Conservation (phyloP, 345 rosid species). For the Syzygium grande region DNA sequence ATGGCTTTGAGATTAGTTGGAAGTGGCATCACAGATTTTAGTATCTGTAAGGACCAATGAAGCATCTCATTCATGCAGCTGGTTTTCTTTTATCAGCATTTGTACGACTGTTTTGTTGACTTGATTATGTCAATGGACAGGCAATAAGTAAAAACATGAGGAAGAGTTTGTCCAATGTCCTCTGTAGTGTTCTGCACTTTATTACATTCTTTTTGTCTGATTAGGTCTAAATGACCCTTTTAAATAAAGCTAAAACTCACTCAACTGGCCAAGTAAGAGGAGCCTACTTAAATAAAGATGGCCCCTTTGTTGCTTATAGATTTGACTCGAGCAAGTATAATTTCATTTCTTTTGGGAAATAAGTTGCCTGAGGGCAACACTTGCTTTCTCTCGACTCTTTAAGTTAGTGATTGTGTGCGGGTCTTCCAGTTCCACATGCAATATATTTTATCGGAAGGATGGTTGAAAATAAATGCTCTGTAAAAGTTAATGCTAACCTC, state of each 20-base stretch:
- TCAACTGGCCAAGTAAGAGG: background rate
- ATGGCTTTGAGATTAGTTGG: background rate
- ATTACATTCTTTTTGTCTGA: background rate
- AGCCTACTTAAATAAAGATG: background rate
- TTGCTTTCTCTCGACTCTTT: background rate
- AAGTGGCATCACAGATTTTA: background rate
- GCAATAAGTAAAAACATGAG: background rate
- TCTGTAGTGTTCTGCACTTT: background rate
- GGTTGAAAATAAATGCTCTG: background rate
- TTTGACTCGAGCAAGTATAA: background rate
- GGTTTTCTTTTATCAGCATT: background rate
- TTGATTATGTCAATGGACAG: background rate
- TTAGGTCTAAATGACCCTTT: background rate
- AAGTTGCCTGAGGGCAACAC: background rate
- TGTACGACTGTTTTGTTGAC: background rate
- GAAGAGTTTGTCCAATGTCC: background rate
- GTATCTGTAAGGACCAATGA: background rate
- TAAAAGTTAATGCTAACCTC: background rate
- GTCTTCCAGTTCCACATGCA: background rate
- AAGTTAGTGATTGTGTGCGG: background rate
- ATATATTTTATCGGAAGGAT: background rate
- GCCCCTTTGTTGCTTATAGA: background rate
- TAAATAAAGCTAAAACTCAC: background rate
- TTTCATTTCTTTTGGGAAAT: background rate
- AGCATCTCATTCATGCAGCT: background rate